Evolutionary conservation across 345 rosid genomes (phyloP).

Genomic region (Salix purpurea): DNA sequence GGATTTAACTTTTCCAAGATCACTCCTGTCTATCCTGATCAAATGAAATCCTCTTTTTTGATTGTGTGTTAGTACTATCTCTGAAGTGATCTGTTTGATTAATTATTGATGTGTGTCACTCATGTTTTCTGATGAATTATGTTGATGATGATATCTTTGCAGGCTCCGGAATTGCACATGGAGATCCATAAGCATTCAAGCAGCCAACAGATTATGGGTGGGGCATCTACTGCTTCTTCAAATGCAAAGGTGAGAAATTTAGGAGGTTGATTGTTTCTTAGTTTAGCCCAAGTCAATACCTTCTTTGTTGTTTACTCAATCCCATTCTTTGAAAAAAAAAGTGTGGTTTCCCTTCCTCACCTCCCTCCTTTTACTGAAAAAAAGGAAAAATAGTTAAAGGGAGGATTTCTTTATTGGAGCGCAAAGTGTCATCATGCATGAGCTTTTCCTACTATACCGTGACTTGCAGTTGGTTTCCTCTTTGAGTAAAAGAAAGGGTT

Average conservation of each 20-base stretch:
- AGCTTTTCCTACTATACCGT: neutral
- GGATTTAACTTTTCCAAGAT: neutral
- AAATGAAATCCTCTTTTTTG: neutral
- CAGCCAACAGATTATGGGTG: slow-evolving; percentile 15
- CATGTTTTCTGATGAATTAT: neutral
- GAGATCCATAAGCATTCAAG: slow-evolving; percentile 17
- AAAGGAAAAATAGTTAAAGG: neutral
- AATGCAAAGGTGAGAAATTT: slow-evolving; percentile 15
- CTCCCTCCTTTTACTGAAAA: neutral
- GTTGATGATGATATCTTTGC: neutral
- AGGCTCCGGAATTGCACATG: slow-evolving; percentile 29
- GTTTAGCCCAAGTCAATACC: neutral
- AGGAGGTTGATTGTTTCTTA: neutral
- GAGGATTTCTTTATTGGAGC: neutral
- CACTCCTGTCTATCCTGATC: neutral
- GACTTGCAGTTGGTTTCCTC: neutral
- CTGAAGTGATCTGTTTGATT: neutral
- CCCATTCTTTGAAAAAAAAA: neutral
- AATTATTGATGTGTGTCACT: neutral
- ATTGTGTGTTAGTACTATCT: neutral
- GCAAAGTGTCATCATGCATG: neutral
- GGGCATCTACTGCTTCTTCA: slow-evolving; percentile 20
- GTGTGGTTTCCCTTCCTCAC: neutral
- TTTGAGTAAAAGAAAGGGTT: neutral
- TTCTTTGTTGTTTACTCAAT: neutral